Percentiles rank a stretch among this genome's conserved stretches.
Evolutionary conservation across 2,329 filamentous ascomycete species (phyloP).

Genomic region (Verticillium nonalfalfae): DNA sequence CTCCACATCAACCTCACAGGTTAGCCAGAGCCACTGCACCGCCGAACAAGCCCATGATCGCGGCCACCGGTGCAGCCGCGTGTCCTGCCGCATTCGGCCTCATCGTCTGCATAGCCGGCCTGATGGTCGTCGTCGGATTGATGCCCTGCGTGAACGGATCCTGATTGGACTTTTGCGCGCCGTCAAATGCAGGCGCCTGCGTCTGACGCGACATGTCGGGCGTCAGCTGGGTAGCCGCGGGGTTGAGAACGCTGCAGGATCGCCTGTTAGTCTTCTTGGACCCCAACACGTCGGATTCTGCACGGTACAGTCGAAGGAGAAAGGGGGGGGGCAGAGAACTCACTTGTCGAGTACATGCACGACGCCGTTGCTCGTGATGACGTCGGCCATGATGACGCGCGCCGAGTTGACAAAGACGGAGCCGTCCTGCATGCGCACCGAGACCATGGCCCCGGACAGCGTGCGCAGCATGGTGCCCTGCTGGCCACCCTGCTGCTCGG

Average conservation of each 20-base stretch:
- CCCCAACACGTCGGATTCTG: no score
- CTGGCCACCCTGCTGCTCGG: conserved; percentile 35
- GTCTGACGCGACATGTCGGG: conserved; percentile 35
- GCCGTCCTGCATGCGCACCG: conserved; percentile 43
- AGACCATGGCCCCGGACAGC: conserved; percentile 47
- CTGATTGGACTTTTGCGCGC: conserved; percentile 37
- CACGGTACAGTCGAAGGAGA: conserved; percentile 27
- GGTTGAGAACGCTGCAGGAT: conserved; percentile 46
- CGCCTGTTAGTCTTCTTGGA: conserved; percentile 20
- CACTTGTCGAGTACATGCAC: conserved; percentile 52
- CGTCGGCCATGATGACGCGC: conserved; percentile 38
- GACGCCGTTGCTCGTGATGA: conserved; percentile 49
- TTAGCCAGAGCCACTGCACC: conserved; percentile 10
- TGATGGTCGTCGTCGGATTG: conserved; percentile 17
- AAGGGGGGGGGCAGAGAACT: conserved; percentile 13
- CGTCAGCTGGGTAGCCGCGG: conserved; percentile 35
- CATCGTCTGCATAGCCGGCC: conserved; percentile 15
- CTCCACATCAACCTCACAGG: neutral
- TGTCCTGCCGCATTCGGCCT: conserved; percentile 7
- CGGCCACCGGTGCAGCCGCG: conserved; percentile 11
- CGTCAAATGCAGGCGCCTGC: conserved; percentile 46
- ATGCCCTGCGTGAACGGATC: conserved; percentile 51
- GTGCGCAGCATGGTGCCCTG: conserved; percentile 49
- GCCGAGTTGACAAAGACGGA: conserved; percentile 39
- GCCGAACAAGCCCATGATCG: conserved; percentile 12